Conservation (phyloP, 106 monocot species). For the Apostasia shenzhenica region DNA sequence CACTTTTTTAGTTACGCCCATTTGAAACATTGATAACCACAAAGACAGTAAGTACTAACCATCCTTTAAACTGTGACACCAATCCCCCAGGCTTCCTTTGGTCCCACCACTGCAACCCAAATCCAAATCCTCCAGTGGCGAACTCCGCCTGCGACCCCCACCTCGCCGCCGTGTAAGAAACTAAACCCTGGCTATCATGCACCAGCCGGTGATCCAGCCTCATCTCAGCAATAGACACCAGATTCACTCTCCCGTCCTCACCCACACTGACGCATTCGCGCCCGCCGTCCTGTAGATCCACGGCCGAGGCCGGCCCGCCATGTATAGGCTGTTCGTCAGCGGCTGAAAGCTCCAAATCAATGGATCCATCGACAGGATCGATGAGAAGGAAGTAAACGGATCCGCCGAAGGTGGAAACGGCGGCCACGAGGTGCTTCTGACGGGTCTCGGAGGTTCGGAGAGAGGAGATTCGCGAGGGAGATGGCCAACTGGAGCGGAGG, state of each 20-base stretch:
- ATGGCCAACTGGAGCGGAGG: conserved; percentile 29
- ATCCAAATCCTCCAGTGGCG: conserved; percentile 72
- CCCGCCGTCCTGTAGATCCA: conserved; percentile 46
- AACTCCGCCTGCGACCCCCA: conserved; percentile 84
- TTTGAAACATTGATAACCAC: no score
- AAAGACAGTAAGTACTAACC: conserved; percentile 32
- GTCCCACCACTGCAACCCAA: conserved; percentile 87
- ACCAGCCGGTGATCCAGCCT: conserved; percentile 39
- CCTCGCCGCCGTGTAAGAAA: conserved; percentile 59
- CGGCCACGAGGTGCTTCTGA: conserved; percentile 17
- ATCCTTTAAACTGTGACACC: conserved; percentile 68
- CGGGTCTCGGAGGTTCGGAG: conserved; percentile 25
- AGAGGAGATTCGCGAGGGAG: conserved; percentile 43
- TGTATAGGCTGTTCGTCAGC: conserved; percentile 18
- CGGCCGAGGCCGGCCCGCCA: conserved; percentile 32
- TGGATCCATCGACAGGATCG: conserved; percentile 38
- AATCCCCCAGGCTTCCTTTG: conserved; percentile 53
- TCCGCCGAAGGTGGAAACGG: conserved; percentile 45
- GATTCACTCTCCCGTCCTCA: conserved; percentile 84
- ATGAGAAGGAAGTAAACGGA: conserved; percentile 49
- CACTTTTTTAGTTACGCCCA: no score
- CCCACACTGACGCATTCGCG: conserved; percentile 65
- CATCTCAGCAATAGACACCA: conserved; percentile 48
- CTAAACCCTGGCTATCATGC: conserved; percentile 56
- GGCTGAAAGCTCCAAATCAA: conserved; percentile 25